Conservation (phyloP, 2,329 filamentous ascomycete genomes). For the Xylaria multiplex region DNA sequence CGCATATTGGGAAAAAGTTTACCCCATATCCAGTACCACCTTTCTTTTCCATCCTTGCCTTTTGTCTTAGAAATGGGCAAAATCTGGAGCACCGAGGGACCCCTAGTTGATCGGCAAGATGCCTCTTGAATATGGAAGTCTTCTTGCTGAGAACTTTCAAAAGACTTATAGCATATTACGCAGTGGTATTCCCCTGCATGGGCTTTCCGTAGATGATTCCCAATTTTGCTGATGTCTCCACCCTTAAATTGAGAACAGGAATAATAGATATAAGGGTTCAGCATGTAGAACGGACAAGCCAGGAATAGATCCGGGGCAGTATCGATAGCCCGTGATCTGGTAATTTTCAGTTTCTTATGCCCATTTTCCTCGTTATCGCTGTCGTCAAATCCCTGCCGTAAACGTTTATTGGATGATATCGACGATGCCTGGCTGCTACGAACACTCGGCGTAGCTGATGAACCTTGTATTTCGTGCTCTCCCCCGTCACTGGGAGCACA, state of each 20-base stretch:
- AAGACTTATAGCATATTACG: not conserved
- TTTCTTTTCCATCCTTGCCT: not conserved
- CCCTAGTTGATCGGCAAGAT: not conserved
- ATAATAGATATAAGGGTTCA: conserved; percentile 11
- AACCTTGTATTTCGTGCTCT: not conserved
- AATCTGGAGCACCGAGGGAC: not conserved
- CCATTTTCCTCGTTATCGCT: conserved; percentile 5
- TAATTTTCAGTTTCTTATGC: not conserved
- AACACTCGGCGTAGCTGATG: not conserved
- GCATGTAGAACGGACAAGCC: conserved; percentile 15
- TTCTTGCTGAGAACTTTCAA: not conserved
- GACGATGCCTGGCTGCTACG: not conserved
- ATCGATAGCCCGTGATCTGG: not conserved
- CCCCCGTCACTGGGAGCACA: not conserved
- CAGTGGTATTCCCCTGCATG: conserved; percentile 1
- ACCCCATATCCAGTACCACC: conserved; percentile 13
- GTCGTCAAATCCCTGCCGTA: not conserved
- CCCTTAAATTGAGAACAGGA: not conserved
- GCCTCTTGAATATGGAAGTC: not conserved
- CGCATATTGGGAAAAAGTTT: not conserved
- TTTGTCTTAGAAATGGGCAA: not conserved
- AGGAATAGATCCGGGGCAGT: not conserved
- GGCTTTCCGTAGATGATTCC: not conserved
- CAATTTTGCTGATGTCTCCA: conserved; percentile 1
- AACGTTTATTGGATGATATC: not conserved